Conservation (phyloP, 805 yeast genomes). For the Metschnikowia lunata region DNA sequence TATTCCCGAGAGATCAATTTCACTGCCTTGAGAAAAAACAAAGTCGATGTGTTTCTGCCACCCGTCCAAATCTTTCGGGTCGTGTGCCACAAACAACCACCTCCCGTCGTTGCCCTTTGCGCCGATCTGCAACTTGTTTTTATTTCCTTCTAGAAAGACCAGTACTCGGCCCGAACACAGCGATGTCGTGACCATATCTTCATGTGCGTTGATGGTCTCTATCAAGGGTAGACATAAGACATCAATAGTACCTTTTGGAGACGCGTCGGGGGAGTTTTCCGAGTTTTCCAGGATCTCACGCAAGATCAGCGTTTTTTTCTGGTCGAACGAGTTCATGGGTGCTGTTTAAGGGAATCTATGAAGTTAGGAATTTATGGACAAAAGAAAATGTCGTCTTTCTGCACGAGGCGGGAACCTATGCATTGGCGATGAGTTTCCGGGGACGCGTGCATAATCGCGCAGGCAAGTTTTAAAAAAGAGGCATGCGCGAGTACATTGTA, state of each 20-base stretch:
- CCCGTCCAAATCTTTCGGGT: constrained; percentile 39
- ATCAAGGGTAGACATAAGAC: constrained; percentile 69
- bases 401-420: too few relatives aligned
- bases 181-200: constrained; percentile 77
- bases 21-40: constrained; percentile 2
- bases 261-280: constrained; percentile 51
- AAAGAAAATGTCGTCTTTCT: too few relatives aligned
- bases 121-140: constrained; percentile 49
- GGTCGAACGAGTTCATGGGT: constrained; percentile 55
- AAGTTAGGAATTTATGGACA: neutral
- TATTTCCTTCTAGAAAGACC: constrained; percentile 73
- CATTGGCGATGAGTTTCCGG: too few relatives aligned
- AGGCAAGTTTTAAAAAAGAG: too few relatives aligned
- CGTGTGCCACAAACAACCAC: constrained; percentile 81
- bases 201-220: constrained; percentile 55
- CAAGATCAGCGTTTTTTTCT: constrained; percentile 55
- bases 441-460: too few relatives aligned
- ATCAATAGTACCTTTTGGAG: constrained; percentile 89
- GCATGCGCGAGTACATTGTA: too few relatives aligned
- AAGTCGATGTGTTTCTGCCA: constrained; percentile 44
- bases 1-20: neutral
- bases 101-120: constrained; percentile 83
- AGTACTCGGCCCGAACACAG: constrained; percentile 87
- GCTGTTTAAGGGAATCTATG: too few relatives aligned
- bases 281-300: constrained; percentile 46